Evolutionary conservation across 495 filamentous ascomycete genomes (phyloP).

Genomic region (Xylaria castorea): DNA sequence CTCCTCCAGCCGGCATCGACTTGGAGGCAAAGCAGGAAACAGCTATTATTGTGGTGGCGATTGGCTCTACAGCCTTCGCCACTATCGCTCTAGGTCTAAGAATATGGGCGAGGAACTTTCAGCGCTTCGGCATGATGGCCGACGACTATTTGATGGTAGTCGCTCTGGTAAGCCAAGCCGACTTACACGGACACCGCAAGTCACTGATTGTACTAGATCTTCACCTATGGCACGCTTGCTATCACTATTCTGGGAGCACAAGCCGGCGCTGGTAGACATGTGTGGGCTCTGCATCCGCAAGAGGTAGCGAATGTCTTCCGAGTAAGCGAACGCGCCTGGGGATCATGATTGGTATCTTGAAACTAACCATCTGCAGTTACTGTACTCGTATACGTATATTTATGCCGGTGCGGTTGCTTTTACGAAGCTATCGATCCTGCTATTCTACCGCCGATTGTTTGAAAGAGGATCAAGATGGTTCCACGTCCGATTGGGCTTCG

Average conservation of each 20-base stretch:
- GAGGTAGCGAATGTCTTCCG: constrained; percentile 31
- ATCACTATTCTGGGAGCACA: constrained; percentile 35
- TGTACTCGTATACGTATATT: constrained; percentile 45
- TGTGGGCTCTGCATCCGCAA: constrained; percentile 38
- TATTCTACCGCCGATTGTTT: constrained; percentile 47
- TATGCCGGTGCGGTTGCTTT: constrained; percentile 44
- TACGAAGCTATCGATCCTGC: constrained; percentile 47
- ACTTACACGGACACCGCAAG: constrained; percentile 19
- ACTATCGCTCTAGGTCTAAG: constrained; percentile 43
- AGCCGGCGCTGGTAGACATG: constrained; percentile 39
- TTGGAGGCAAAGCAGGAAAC: constrained; percentile 39
- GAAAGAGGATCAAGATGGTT: constrained; percentile 35
- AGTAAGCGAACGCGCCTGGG: constrained; percentile 16
- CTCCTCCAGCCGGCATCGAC: constrained; percentile 36
- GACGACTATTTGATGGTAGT: constrained; percentile 48
- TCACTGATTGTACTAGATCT: constrained; percentile 24
- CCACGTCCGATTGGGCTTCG: constrained; percentile 29
- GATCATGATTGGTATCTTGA: neutral
- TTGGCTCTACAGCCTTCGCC: constrained; percentile 37
- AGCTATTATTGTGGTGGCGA: constrained; percentile 33
- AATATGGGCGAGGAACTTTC: constrained; percentile 38
- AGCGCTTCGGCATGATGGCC: constrained; percentile 38
- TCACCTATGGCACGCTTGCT: constrained; percentile 41
- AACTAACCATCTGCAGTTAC: constrained; percentile 30
- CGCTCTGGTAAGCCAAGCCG: constrained; percentile 38